These are phyloP conservation scores for Petunia secreta DNA, from an alignment of 257 asterid species.

Conservation along the genomic window DNA sequence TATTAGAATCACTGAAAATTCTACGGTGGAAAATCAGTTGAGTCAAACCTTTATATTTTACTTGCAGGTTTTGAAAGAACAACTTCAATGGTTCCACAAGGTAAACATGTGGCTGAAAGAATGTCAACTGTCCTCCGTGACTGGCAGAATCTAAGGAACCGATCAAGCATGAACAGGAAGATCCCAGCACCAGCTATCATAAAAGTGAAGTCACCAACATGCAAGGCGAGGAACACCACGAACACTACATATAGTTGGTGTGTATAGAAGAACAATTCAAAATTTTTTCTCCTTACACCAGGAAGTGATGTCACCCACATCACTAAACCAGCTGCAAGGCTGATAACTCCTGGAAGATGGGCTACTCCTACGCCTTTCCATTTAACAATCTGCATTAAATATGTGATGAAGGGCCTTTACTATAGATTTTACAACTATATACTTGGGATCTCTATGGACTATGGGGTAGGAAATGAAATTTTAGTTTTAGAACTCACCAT, in stretches of 20 bases:
- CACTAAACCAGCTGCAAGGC: slow-evolving; percentile 26
- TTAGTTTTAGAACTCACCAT: slow-evolving; percentile 41
- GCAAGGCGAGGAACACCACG: slow-evolving; percentile 58
- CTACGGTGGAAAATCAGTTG: neutral
- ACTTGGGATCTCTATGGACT: slow-evolving; percentile 28
- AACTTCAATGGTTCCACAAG: slow-evolving; percentile 65
- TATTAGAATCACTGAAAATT: neutral
- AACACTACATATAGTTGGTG: slow-evolving; percentile 47
- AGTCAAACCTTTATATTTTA: slow-evolving; percentile 25
- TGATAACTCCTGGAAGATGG: slow-evolving; percentile 26
- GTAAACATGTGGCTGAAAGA: slow-evolving; percentile 54
- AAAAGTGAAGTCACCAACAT: slow-evolving; percentile 61
- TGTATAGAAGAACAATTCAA: slow-evolving; percentile 27
- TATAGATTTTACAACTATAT: slow-evolving; percentile 36
- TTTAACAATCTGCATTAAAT: slow-evolving; percentile 43
- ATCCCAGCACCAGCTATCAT: slow-evolving; percentile 53
- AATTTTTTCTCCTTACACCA: slow-evolving; percentile 21
- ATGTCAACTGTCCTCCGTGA: slow-evolving; percentile 55
- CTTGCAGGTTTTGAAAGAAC: slow-evolving; percentile 60
- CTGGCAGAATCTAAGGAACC: slow-evolving; percentile 66
- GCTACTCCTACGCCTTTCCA: slow-evolving; percentile 26
- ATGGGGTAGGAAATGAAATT: too few relatives aligned
- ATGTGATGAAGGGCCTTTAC: neutral
- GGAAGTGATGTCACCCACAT: slow-evolving; percentile 32
- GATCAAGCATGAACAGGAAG: slow-evolving; percentile 70